Evolutionary conservation across 129 eudicot genomes (phyloP).

Genomic region (Solidago caesia): DNA sequence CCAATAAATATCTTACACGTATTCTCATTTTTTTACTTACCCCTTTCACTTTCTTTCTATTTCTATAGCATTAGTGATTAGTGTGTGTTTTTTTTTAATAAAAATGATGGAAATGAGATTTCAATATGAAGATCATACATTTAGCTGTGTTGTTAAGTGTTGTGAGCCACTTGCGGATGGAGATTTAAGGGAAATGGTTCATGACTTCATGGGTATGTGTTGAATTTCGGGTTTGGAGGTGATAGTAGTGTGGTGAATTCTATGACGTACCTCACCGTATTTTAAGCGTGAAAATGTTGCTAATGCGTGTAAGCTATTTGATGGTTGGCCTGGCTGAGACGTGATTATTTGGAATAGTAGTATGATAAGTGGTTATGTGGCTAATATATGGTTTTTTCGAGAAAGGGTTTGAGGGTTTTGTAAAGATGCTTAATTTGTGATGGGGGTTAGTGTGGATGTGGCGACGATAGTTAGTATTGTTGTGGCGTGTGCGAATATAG

Average conservation of each 20-base stretch:
- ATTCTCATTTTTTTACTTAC: no score
- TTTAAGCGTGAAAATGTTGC: conserved; percentile 38
- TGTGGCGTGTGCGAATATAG: conserved; percentile 43
- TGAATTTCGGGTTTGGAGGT: conserved; percentile 45
- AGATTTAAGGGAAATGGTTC: conserved; percentile 42
- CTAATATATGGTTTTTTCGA: conserved; percentile 30
- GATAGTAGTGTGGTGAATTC: conserved; percentile 56
- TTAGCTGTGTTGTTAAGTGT: conserved; percentile 57
- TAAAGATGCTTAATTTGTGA: conserved; percentile 35
- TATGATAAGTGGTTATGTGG: conserved; percentile 59
- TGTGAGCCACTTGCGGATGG: conserved; percentile 33
- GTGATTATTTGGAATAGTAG: conserved; percentile 54
- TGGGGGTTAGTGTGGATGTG: conserved; percentile 39
- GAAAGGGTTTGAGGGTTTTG: conserved; percentile 45
- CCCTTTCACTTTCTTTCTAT: no score
- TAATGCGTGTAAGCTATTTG: conserved; percentile 57
- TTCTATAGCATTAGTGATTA: background rate
- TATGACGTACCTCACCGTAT: conserved; percentile 44
- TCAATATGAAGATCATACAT: conserved; percentile 51
- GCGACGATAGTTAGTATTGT: conserved; percentile 50
- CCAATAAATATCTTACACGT: no score
- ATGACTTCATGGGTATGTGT: conserved; percentile 48
- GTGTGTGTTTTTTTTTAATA: conserved; percentile 38
- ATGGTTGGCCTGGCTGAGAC: conserved; percentile 55
- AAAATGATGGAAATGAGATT: conserved; percentile 47